A percentile compares a stretch with the other conserved stretches of the same genome.
Evolutionary conservation across 129 eudicot genomes (phyloP).

Genomic region (Lactuca sativa): DNA sequence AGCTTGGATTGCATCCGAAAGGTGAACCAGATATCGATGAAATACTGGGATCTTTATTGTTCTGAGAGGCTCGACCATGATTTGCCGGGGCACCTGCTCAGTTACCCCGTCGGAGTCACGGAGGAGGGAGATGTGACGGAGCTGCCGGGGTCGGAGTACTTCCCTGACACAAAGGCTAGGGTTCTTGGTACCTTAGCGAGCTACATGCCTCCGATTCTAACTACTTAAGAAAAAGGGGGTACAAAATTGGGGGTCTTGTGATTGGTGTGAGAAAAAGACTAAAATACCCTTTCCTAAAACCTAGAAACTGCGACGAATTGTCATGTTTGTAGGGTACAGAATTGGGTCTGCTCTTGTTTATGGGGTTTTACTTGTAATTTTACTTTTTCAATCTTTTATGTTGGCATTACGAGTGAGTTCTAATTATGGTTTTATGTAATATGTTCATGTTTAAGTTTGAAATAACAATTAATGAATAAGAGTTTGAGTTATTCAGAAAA

Average conservation of each 20-base stretch:
- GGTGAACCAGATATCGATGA: constrained; percentile 44
- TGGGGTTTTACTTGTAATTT: constrained; percentile 3
- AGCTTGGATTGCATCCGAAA: constrained; percentile 45
- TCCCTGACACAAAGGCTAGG: constrained; percentile 77
- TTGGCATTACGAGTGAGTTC: not conserved
- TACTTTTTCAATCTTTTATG: not conserved
- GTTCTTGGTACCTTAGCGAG: constrained; percentile 49
- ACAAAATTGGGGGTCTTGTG: not conserved
- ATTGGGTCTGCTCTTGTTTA: not conserved
- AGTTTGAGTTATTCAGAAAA: not conserved
- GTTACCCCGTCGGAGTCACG: constrained; percentile 62
- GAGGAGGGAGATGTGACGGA: constrained; percentile 55
- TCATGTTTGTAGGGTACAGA: not conserved
- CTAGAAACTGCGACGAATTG: not conserved
- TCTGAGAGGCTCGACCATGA: constrained; percentile 47
- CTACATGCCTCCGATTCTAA: constrained; percentile 63
- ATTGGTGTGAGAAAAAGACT: not conserved
- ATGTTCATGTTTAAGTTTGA: not conserved
- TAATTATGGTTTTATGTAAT: not conserved
- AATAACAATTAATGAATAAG: not conserved
- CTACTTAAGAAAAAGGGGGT: constrained; percentile 32
- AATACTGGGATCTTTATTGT: constrained; percentile 66
- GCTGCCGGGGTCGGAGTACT: constrained; percentile 51
- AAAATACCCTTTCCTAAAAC: not conserved
- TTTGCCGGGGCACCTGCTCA: constrained; percentile 59